These are phyloP conservation scores for Trichoderma lentiforme DNA, from an alignment of 2,329 filamentous ascomycete species.

Conservation along the genomic window DNA sequence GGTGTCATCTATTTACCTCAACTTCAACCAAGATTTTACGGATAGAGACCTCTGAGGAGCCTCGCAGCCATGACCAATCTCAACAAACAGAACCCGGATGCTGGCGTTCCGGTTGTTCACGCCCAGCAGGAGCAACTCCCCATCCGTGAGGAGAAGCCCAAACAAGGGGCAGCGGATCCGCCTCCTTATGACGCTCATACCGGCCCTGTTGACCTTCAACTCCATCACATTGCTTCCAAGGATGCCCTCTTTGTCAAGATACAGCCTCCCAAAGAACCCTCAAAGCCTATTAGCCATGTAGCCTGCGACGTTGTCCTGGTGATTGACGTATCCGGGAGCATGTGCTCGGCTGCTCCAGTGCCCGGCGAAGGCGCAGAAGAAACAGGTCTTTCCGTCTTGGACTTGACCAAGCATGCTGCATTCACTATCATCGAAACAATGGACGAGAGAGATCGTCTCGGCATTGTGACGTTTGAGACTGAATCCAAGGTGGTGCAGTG, in stretches of 20 bases:
- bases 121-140: not conserved
- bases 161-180: not conserved
- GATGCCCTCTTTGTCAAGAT: conserved; percentile 47
- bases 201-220: conserved; percentile 23
- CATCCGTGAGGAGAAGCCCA: not conserved
- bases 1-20: not conserved
- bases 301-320: conserved; percentile 60
- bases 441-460: conserved; percentile 51
- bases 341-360: conserved; percentile 46
- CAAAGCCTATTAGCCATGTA: conserved; percentile 35
- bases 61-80: not conserved
- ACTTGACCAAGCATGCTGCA: conserved; percentile 59
- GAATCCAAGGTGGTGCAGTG: conserved; percentile 42
- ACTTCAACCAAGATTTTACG: not conserved
- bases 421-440: conserved; percentile 56
- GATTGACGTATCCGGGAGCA: conserved; percentile 60
- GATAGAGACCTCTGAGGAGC: not conserved
- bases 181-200: not conserved
- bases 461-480: conserved; percentile 53
- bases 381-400: conserved; percentile 53
- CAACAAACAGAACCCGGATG: not conserved
- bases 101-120: not conserved
- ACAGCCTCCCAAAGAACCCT: conserved; percentile 40
- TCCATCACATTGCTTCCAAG: conserved; percentile 38
- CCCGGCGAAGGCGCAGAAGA: conserved; percentile 44